Evolutionary conservation across 2,329 filamentous ascomycete genomes (phyloP), one percentile per base, ranked within the genome.

Genomic region (Colletotrichum gigasporum): DNA sequence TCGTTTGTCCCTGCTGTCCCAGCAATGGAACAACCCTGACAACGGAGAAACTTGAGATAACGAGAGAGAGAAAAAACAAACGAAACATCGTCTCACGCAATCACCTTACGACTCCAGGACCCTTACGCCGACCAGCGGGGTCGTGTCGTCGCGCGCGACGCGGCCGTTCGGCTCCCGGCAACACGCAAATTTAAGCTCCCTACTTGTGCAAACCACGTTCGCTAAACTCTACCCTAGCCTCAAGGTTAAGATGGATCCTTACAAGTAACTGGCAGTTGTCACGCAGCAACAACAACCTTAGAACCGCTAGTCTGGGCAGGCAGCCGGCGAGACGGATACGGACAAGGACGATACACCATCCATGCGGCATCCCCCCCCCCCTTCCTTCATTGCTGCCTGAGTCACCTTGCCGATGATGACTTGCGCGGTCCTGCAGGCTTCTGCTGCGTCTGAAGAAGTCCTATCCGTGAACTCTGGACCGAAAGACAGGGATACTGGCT

Each of bases 151-250:
- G 11, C 4, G 6, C 22, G 44, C 44, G n/a, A 47, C 44, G 53
- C 26, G 24, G 20, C 26, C 53, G 18, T 2, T 30, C 2, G 26
- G 35, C 20, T 30, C 35, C 24, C 20, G 39, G 11, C 26, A 44
- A n/a, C 26, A 26, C 28, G 39, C 24, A 30, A 35, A 39, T 37
- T 45, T 47, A 47, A 56, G 53, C 53, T 56, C 28, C 41, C 28
- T 56, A 20, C 28, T 18, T 56, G 39, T 30, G 50, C 50, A 53
- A 41, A 53, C 50, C 16, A 16, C 12, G 9, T n/a, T 35, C 32
- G 8, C 32, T n/a, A 18, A 37, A 26, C 20, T n/a, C 20, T 14
- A 11, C 10, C 26, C 42, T 22, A 26, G 42, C 20, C 42, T 22
- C 20, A 47, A 47, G 4, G 18, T 35, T 51, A 16, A 24, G 18